Conservation (phyloP, 1,139 yeast genomes). For the Arxiozyma slooffiae region DNA sequence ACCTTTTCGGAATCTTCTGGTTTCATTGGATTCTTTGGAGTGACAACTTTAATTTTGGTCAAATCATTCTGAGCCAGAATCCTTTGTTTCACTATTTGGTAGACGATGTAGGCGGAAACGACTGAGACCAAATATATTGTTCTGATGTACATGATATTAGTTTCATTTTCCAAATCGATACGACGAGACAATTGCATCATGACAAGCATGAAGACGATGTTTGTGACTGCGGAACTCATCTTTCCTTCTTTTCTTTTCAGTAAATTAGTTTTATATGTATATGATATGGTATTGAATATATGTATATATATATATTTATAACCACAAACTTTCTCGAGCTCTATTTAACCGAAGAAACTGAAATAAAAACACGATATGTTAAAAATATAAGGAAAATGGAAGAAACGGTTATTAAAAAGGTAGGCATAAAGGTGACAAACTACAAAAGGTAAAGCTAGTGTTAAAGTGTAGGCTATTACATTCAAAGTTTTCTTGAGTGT, state of each 20-base stretch:
- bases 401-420: background rate
- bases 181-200: slow-evolving; percentile 94
- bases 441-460: background rate
- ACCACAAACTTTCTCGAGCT: background rate
- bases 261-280: background rate
- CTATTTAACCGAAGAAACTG: background rate
- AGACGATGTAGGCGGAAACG: slow-evolving; percentile 52
- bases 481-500: background rate
- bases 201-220: slow-evolving; percentile 83
- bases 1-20: slow-evolving; percentile 57
- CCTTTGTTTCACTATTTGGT: slow-evolving; percentile 50
- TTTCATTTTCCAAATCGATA: slow-evolving; percentile 82
- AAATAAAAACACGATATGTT: background rate
- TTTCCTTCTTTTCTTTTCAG: background rate
- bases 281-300: background rate
- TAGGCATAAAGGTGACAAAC: background rate
- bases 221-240: slow-evolving; percentile 82
- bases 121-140: slow-evolving; percentile 61
- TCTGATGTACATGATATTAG: slow-evolving; percentile 67
- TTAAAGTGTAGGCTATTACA: too few relatives aligned
- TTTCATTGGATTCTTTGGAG: slow-evolving; percentile 68
- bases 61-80: slow-evolving; percentile 75
- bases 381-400: background rate
- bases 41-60: slow-evolving; percentile 84
- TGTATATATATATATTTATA: background rate